Evolutionary conservation across 176 grass and related monocot species (phyloP).

Genomic region (Saccharum spontaneum): DNA sequence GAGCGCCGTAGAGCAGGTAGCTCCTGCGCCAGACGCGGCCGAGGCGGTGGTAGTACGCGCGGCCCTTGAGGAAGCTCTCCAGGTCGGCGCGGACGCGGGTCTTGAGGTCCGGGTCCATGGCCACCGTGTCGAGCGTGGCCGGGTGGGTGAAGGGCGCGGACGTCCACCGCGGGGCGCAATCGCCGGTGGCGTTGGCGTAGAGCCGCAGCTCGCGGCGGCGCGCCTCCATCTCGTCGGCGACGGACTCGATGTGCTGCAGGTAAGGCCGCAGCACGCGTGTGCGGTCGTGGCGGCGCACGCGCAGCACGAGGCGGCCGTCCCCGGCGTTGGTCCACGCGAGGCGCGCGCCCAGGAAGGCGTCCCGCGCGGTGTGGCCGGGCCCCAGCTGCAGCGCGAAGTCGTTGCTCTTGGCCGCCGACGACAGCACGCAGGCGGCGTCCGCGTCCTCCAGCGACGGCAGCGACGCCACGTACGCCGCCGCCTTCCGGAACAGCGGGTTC

Average conservation of each 20-base stretch:
- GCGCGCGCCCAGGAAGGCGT: slow-evolving; percentile 79
- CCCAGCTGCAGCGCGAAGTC: slow-evolving; percentile 79
- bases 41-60: slow-evolving; percentile 76
- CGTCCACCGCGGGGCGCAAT: slow-evolving; percentile 30
- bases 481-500: slow-evolving; percentile 91
- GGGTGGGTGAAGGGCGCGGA: slow-evolving; percentile 75
- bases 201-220: slow-evolving; percentile 65
- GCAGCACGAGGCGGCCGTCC: slow-evolving; percentile 45
- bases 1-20: slow-evolving; percentile 82
- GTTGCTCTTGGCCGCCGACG: slow-evolving; percentile 70
- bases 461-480: slow-evolving; percentile 62
- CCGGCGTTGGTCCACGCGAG: slow-evolving; percentile 66
- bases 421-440: slow-evolving; percentile 61
- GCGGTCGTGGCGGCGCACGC: slow-evolving; percentile 81
- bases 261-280: slow-evolving; percentile 76
- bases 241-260: slow-evolving; percentile 87
- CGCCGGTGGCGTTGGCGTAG: slow-evolving; percentile 38
- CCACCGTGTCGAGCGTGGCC: slow-evolving; percentile 78
- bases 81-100: slow-evolving; percentile 62
- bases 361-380: slow-evolving; percentile 44
- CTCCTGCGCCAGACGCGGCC: slow-evolving; percentile 95
- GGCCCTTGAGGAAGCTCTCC: slow-evolving; percentile 82
- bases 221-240: slow-evolving; percentile 79
- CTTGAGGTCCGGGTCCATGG: slow-evolving; percentile 87
- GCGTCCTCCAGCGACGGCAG: slow-evolving; percentile 80